Conservation (phyloP, 495 filamentous ascomycete species). For the Aspergillus sparsus region DNA sequence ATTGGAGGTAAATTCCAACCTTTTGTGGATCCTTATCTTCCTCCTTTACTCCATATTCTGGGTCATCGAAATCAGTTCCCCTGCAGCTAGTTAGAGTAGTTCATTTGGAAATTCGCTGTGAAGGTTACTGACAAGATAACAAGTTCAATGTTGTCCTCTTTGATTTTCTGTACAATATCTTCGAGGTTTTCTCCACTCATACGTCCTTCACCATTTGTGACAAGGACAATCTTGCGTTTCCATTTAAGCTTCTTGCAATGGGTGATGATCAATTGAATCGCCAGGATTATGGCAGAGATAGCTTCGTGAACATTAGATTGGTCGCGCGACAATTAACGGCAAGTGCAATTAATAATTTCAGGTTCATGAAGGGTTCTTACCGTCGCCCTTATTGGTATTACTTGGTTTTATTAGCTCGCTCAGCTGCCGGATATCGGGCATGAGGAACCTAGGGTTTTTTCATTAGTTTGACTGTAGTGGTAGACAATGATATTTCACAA, state of each 20-base stretch:
- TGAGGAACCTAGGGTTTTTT: constrained; percentile 54
- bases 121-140: constrained; percentile 66
- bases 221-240: constrained; percentile 74
- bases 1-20: constrained; percentile 33
- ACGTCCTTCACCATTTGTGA: constrained; percentile 74
- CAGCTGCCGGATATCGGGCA: constrained; percentile 68
- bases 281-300: constrained; percentile 82
- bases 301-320: constrained; percentile 40
- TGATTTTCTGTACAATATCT: constrained; percentile 69
- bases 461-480: constrained; percentile 1
- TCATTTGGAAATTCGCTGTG: neutral
- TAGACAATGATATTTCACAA: neutral
- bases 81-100: constrained; percentile 50
- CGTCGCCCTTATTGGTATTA: constrained; percentile 72
- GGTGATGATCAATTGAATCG: constrained; percentile 78
- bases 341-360: constrained; percentile 1
- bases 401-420: constrained; percentile 63
- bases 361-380: constrained; percentile 33
- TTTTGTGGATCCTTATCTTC: constrained; percentile 78
- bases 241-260: constrained; percentile 90
- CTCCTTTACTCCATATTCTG: constrained; percentile 89
- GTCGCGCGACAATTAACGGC: neutral
- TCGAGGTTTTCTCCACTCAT: constrained; percentile 67
- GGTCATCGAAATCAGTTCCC: constrained; percentile 92
- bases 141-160: constrained; percentile 73